These are phyloP conservation scores for Pichia inconspicua DNA, from an alignment of 1,139 yeast genomes.

Conservation along the genomic window DNA sequence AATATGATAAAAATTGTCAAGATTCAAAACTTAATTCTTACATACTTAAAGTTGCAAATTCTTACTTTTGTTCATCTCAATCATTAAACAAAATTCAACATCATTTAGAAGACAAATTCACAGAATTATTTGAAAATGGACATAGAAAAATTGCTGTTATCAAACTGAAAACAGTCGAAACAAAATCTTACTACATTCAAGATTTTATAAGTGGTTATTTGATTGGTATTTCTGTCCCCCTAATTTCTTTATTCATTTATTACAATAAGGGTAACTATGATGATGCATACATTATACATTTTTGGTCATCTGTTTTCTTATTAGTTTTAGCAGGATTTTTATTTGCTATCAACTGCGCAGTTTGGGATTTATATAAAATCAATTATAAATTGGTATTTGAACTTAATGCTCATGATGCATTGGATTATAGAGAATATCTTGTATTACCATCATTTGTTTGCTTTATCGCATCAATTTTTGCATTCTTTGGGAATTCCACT, in stretches of 20 bases:
- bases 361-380: constrained; percentile 69
- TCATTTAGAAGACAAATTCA: constrained; percentile 61
- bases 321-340: constrained; percentile 50
- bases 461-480: constrained; percentile 48
- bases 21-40: constrained; percentile 44
- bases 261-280: constrained; percentile 37
- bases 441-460: constrained; percentile 56
- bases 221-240: constrained; percentile 65
- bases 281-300: constrained; percentile 58
- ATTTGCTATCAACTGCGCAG: constrained; percentile 60
- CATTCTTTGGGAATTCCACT: constrained; percentile 69
- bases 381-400: constrained; percentile 92
- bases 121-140: constrained; percentile 61
- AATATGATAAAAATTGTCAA: constrained; percentile 69
- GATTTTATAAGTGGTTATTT: constrained; percentile 56
- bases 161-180: constrained; percentile 48
- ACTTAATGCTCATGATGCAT: constrained; percentile 60
- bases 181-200: constrained; percentile 35
- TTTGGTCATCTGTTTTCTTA: constrained; percentile 88
- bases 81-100: constrained; percentile 52
- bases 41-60: constrained; percentile 47
- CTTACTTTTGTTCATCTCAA: constrained; percentile 60
- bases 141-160: constrained; percentile 72
- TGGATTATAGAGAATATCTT: constrained; percentile 58
- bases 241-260: constrained; percentile 46